These are phyloP conservation scores for Cynara cardunculus DNA, from an alignment of 129 eudicot genomes.

Conservation along the genomic window DNA sequence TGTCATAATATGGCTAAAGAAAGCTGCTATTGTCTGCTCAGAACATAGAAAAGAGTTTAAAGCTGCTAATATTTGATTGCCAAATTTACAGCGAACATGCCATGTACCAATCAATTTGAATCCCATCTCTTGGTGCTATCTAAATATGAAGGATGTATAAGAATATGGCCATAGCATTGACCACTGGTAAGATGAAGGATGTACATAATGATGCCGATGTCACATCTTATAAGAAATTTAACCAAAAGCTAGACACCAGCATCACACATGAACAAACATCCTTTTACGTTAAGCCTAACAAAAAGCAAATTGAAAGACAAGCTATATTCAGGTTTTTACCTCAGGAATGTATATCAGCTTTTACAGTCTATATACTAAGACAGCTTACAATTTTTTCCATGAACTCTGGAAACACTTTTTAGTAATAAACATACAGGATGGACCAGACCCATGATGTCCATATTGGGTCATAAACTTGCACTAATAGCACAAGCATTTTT, in stretches of 20 bases:
- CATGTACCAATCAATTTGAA: neutral
- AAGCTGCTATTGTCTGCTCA: slow-evolving; percentile 73
- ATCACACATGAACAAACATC: neutral
- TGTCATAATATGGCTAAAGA: slow-evolving; percentile 82
- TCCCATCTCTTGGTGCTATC: neutral
- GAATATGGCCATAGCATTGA: neutral
- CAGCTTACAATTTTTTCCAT: neutral
- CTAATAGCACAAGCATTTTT: neutral
- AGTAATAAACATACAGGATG: neutral
- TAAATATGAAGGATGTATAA: too few relatives aligned
- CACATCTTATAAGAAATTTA: neutral
- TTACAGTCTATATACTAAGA: neutral
- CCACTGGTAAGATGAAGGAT: neutral
- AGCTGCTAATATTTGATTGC: neutral
- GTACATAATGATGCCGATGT: neutral
- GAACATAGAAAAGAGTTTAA: slow-evolving; percentile 13
- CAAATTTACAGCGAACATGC: neutral
- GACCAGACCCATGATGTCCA: neutral
- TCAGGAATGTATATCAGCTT: neutral
- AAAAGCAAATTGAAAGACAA: neutral
- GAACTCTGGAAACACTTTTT: neutral
- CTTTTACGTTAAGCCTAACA: neutral
- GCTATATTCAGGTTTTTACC: neutral
- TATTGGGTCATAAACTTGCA: neutral
- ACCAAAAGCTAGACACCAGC: neutral